Base-by-base conservation (phyloP, 208 protist species). In the Trypanosoma melophagium region DNA sequence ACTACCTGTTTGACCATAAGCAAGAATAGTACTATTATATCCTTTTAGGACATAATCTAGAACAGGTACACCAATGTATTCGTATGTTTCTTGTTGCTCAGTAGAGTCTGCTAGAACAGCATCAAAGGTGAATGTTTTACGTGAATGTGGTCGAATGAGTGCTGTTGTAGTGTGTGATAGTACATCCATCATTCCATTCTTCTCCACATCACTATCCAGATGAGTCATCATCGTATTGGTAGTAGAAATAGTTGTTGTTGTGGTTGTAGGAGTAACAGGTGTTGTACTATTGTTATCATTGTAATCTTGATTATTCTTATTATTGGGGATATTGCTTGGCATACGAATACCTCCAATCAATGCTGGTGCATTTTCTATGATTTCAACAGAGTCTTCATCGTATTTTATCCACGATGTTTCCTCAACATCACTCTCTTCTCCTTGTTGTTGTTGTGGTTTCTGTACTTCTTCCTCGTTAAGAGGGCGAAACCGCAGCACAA, bases 1-100 rank as follows among this genome's bases (percentile, higher is more conserved):
- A 50, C 73, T 82, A 0, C 84, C 84, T 14, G 79, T 87, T 54
- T 82, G 74, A 3, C 84, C 84, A 65, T 90, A 87, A 25, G 81
- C 79, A 41, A 90, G 60, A 13, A 90, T 45, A 4, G 80, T 87
- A 24, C 71, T 71, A 71, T 90, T 85, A 75, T 76, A 75, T 10
- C 84, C 84, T 24, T 77, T 65, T n/a, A 90, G 47, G 3, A 74
- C 66, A 28, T 72, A 64, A 19, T 80, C 61, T 24, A 90, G 60
- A 17, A 87, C 47, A 14, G 86, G 79, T 1, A 25, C 53, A n/a
- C 71, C 77, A 58, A 81, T 54, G 17, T 58, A 40, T 17, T 74
- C 66, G 59, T 86, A 87, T 10, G 87, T 56, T 9, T 87, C 68
- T n/a, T 61, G 24, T 69, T 86, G 79, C 13, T 77, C 84, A 7